phyloP scores from a whole-genome alignment of 352 stramenopile genomes.

The Pythium folliculosum region DNA sequence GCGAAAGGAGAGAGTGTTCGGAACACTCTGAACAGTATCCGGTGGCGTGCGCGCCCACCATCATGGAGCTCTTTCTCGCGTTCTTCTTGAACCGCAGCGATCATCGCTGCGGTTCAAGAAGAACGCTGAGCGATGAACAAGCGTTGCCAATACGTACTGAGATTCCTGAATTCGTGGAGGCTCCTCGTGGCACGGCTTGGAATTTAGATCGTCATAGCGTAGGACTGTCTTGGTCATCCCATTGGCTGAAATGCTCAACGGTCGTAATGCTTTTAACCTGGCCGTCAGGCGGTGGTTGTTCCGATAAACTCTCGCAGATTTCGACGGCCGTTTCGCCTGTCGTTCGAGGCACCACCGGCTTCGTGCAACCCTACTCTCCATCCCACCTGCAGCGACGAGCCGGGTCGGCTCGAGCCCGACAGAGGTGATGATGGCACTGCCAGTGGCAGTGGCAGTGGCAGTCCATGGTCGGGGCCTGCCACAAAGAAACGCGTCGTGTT shows the following conservation, averaged over 20 bases:
- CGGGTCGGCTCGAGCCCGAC: neutral
- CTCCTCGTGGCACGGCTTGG: neutral
- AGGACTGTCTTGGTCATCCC: neutral
- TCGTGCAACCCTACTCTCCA: slow-evolving; percentile 13
- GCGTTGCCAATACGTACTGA: neutral
- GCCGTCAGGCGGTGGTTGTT: slow-evolving; percentile 9
- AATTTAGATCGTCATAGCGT: slow-evolving; percentile 22
- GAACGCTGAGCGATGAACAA: no score
- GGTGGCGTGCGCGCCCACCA: neutral
- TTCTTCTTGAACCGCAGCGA: no score
- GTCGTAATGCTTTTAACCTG: slow-evolving; percentile 18
- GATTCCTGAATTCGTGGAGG: neutral
- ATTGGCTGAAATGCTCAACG: slow-evolving; percentile 18
- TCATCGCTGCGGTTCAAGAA: no score
- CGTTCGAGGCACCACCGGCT: neutral
- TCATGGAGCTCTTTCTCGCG: neutral
- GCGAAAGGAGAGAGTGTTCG: neutral
- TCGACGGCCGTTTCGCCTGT: slow-evolving; percentile 16
- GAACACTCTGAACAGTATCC: neutral
- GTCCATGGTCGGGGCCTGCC: neutral
- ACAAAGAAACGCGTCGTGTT: slow-evolving; percentile 24
- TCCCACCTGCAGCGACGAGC: neutral
- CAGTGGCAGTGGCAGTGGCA: neutral
- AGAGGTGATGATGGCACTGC: neutral
- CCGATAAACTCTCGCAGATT: slow-evolving; percentile 18